These are phyloP conservation scores for Eucalyptus viminalis DNA, from an alignment of 345 rosid species.

Conservation along the genomic window DNA sequence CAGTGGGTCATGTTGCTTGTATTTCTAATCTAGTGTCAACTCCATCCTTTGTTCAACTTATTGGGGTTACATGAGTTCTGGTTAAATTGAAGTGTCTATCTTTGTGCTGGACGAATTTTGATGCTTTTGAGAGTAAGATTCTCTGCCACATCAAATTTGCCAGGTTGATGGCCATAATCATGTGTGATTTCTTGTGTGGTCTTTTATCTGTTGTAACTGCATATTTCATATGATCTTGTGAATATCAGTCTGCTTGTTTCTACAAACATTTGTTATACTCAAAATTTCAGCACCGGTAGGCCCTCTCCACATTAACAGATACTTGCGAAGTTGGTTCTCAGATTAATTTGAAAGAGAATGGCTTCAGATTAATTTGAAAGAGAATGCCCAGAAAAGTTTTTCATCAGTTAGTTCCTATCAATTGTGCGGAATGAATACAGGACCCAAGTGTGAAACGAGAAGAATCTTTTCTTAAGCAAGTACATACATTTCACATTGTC, in stretches of 20 bases:
- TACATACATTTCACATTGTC: background rate
- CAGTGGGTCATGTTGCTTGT: background rate
- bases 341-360: too few relatives aligned
- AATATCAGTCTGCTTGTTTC: background rate
- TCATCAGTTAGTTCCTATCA: background rate
- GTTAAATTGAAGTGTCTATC: background rate
- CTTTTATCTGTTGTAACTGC: background rate
- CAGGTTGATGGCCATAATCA: background rate
- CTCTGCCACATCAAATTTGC: background rate
- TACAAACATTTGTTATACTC: background rate
- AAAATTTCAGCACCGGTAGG: background rate
- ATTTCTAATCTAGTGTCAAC: background rate
- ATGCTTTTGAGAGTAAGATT: background rate
- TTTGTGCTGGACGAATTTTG: background rate
- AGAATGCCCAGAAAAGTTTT: background rate
- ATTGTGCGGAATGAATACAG: background rate
- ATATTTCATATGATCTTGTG: background rate
- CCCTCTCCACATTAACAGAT: background rate
- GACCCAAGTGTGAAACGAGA: background rate
- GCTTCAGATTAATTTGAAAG: background rate
- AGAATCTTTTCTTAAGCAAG: background rate
- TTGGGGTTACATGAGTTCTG: background rate
- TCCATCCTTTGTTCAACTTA: background rate
- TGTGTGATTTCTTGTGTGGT: background rate
- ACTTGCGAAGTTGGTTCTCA: background rate